Base-by-base conservation (phyloP, 352 stramenopile species). In the Aphanomyces stellatus region DNA sequence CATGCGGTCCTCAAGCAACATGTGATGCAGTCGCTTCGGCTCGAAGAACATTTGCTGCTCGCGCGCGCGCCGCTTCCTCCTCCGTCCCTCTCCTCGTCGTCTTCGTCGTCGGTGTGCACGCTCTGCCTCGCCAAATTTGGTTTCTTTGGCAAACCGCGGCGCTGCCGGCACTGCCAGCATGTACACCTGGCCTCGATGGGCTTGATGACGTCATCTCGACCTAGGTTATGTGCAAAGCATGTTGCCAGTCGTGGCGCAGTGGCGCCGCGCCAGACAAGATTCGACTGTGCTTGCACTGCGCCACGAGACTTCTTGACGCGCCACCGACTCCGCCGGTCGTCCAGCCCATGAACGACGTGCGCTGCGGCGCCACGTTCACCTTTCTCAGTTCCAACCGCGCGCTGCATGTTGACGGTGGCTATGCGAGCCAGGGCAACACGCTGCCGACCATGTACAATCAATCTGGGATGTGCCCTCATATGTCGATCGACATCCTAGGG, bases 11-110 rank as follows among this genome's bases (percentile, higher is more conserved):
- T 67, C 40, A 67, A 67, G 34, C 19, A 22, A 10, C 60, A 67
- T 40, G 60, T 67, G 11, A 43, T 15, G 13, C 60, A 67, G 46
- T n/a, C 25, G 49, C 25, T 67, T 8, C 27, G 57, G 17, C 46
- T 67, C 19, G 60, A 67, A 42, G 60, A 67, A 25, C 60, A 67
- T 30, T 59, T 67, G 34, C 17, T 57, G 5, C 2, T 67, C 5
- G 17, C 24, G 11, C 60, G 60, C 5, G 8, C 31, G 8, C 17
- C 31, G 13, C 35, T 25, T 48, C n/a, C n/a, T n/a, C n/a, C n/a
- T n/a, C n/a, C n/a, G n/a, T n/a, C n/a, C n/a, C n/a, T n/a, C n/a
- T n/a, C n/a, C n/a, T 43, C 53, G 8, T 43, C 59, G 4, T 65
- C 22, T 17, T 34, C n/a, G n/a, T 13, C 59, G 17, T 15, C 59